A percentile compares a stretch with the other conserved stretches of the same genome.
Evolutionary conservation across 768 basidiomycete genomes (phyloP).

Genomic region (Lentinus tigrinus): DNA sequence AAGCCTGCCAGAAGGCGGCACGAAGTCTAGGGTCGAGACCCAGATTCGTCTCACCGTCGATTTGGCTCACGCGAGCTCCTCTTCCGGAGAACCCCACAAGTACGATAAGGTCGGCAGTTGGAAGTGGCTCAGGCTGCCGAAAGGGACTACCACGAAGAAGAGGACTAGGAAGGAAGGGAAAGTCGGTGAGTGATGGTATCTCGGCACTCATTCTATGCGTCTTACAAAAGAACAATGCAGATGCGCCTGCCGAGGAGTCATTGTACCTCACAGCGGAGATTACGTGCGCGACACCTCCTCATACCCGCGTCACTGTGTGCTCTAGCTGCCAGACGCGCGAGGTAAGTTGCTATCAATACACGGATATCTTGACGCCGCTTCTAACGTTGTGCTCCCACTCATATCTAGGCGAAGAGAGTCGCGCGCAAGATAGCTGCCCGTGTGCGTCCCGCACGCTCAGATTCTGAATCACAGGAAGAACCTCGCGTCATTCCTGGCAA

Average conservation of each 20-base stretch:
- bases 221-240: slow-evolving; percentile 34
- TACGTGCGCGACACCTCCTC: slow-evolving; percentile 78
- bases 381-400: slow-evolving; percentile 9
- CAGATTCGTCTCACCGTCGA: slow-evolving; percentile 86
- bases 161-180: slow-evolving; percentile 82
- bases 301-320: slow-evolving; percentile 76
- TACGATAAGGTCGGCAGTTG: slow-evolving; percentile 87
- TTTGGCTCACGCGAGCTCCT: slow-evolving; percentile 63
- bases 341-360: slow-evolving; percentile 41
- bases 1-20: slow-evolving; percentile 77
- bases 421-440: slow-evolving; percentile 87
- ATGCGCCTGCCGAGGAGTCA: slow-evolving; percentile 66
- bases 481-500: slow-evolving; percentile 36
- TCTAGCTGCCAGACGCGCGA: slow-evolving; percentile 88
- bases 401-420: slow-evolving; percentile 74
- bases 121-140: slow-evolving; percentile 83
- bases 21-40: slow-evolving; percentile 93
- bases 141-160: slow-evolving; percentile 80
- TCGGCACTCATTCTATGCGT: slow-evolving; percentile 11
- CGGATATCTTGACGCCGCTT: not conserved
- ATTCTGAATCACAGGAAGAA: slow-evolving; percentile 68
- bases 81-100: slow-evolving; percentile 56
- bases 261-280: slow-evolving; percentile 73
- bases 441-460: slow-evolving; percentile 73
- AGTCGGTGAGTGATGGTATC: slow-evolving; percentile 51